These are phyloP conservation scores for Globisporangium uncinulatum DNA, from an alignment of 352 stramenopile species.

Conservation along the genomic window DNA sequence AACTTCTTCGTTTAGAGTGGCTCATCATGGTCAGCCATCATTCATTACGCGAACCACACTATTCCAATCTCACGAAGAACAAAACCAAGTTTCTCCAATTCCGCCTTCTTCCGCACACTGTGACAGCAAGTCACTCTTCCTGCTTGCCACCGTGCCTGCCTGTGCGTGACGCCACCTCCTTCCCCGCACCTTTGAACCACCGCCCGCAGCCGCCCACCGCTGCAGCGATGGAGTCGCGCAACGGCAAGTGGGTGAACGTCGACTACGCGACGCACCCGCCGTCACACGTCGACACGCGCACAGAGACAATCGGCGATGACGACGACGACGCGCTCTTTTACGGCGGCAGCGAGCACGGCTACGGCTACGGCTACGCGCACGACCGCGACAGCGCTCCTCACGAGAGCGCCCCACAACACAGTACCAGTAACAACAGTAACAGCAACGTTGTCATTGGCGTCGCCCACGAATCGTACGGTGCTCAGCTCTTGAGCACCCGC, in stretches of 20 bases:
- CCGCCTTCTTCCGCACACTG: no score
- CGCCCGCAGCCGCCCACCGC: not conserved
- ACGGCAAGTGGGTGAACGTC: constrained; percentile 86
- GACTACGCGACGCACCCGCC: constrained; percentile 59
- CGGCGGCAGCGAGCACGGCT: constrained; percentile 12
- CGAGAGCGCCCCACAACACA: not conserved
- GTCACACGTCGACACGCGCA: constrained; percentile 9
- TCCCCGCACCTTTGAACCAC: no score
- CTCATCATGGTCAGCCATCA: no score
- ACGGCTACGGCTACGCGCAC: constrained; percentile 12
- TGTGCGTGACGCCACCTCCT: no score
- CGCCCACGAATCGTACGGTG: constrained; percentile 15
- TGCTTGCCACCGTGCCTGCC: no score
- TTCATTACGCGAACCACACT: no score
- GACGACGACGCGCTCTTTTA: constrained; percentile 16
- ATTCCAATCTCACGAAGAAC: no score
- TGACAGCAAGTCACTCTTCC: no score
- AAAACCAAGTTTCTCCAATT: no score
- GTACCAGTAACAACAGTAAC: not conserved
- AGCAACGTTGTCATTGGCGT: constrained; percentile 1
- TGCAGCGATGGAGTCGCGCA: constrained; percentile 43
- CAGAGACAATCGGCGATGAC: not conserved
- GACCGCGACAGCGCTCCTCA: not conserved
- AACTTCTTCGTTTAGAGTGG: no score
- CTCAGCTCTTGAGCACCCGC: constrained; percentile 11